phyloP scores from a whole-genome alignment of 2,329 filamentous ascomycete species.

The Orbilia oligospora region DNA sequence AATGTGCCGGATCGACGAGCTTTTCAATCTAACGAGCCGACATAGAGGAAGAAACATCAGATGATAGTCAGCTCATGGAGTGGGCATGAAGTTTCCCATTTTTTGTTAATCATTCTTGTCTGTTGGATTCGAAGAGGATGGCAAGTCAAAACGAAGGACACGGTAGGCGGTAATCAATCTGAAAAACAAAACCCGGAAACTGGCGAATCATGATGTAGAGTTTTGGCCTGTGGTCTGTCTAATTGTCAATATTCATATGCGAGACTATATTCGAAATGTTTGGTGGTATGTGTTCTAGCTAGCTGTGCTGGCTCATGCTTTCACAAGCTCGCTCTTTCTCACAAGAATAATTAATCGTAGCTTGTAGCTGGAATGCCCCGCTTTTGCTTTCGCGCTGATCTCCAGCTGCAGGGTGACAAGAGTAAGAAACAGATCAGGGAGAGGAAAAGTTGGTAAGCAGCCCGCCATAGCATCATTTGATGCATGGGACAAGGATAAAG shows the following conservation, averaged over 20 bases:
- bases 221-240: slow-evolving; percentile 38
- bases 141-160: slow-evolving; percentile 31
- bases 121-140: neutral
- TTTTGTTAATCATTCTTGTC: neutral
- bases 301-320: neutral
- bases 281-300: neutral
- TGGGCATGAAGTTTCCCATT: neutral
- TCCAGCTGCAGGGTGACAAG: slow-evolving; percentile 42
- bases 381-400: slow-evolving; percentile 27
- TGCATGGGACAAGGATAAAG: slow-evolving; percentile 55
- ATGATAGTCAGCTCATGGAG: slow-evolving; percentile 46
- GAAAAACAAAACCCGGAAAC: slow-evolving; percentile 20
- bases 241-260: slow-evolving; percentile 27
- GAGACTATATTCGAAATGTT: slow-evolving; percentile 1
- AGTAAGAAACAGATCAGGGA: slow-evolving; percentile 35
- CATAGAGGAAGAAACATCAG: slow-evolving; percentile 42
- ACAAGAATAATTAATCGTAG: neutral
- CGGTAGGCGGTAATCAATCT: slow-evolving; percentile 17
- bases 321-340: slow-evolving; percentile 7
- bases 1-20: slow-evolving; percentile 34
- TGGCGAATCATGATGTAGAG: slow-evolving; percentile 35
- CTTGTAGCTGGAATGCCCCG: slow-evolving; percentile 11
- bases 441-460: slow-evolving; percentile 41
- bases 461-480: slow-evolving; percentile 55
- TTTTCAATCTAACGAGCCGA: slow-evolving; percentile 25